phyloP scores from a whole-genome alignment of 2,329 filamentous ascomycete genomes.

The Colletotrichum abscissum region DNA sequence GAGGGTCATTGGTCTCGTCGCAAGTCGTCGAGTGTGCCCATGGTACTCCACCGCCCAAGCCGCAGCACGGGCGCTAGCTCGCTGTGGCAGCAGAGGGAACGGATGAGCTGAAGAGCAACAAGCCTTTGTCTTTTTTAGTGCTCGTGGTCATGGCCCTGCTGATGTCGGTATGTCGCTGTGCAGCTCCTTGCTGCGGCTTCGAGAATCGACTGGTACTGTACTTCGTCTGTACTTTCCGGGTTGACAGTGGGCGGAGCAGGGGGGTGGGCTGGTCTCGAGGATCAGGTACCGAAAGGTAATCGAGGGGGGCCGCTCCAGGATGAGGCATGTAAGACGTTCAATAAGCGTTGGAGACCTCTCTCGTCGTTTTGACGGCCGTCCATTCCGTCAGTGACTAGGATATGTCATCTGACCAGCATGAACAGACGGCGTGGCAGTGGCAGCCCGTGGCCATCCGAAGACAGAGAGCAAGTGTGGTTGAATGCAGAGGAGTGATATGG shows the following conservation, averaged over 20 bases:
- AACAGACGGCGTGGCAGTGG: background rate
- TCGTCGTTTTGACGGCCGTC: background rate
- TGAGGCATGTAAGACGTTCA: conserved; percentile 23
- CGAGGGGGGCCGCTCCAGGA: conserved; percentile 3
- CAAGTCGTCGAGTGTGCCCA: background rate
- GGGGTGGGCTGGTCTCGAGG: conserved; percentile 6
- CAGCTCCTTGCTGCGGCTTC: background rate
- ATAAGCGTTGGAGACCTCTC: background rate
- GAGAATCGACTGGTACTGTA: background rate
- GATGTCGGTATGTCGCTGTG: background rate
- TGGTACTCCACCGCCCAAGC: conserved; percentile 24
- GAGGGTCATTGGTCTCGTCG: conserved; percentile 10
- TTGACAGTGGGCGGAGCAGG: conserved; percentile 17
- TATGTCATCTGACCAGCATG: background rate
- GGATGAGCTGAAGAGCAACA: background rate
- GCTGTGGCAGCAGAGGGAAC: background rate
- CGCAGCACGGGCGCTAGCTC: conserved; percentile 28
- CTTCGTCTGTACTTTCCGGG: conserved; percentile 21
- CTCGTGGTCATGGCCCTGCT: background rate
- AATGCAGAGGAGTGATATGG: background rate
- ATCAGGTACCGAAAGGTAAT: conserved; percentile 28
- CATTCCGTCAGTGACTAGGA: conserved; percentile 10
- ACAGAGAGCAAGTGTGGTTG: conserved; percentile 1
- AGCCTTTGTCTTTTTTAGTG: background rate
- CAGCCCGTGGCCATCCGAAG: background rate